Percentiles rank a stretch among this genome's conserved stretches.
phyloP scores from a whole-genome alignment of 176 grass and related monocot genomes.

The Raddia distichophylla region DNA sequence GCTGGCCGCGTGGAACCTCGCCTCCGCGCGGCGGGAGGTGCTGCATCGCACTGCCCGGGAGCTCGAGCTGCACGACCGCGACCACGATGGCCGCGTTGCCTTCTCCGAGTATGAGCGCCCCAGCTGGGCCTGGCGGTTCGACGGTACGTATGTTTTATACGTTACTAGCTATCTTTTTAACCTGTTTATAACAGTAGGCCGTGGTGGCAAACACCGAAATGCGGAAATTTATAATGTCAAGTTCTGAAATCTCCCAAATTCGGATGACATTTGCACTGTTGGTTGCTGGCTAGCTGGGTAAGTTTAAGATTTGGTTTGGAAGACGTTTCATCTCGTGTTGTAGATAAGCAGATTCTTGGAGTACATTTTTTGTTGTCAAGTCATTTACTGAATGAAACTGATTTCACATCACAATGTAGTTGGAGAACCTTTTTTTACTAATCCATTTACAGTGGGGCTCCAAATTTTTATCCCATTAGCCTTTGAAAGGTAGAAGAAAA shows the following conservation, averaged over 20 bases:
- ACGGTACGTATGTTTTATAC: conserved; percentile 75
- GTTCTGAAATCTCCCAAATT: no score
- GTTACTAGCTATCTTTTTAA: no score
- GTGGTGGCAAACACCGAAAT: no score
- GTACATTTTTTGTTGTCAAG: not conserved
- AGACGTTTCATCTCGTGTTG: conserved; percentile 8
- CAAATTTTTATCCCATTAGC: not conserved
- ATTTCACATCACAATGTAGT: not conserved
- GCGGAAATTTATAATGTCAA: no score
- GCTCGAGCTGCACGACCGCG: conserved; percentile 86
- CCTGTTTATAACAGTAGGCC: no score
- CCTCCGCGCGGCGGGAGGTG: conserved; percentile 58
- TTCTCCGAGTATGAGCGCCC: conserved; percentile 82
- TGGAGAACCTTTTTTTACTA: not conserved
- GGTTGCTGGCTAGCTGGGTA: conserved; percentile 5
- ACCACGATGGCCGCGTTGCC: conserved; percentile 72
- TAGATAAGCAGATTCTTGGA: not conserved
- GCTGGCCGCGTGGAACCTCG: conserved; percentile 80
- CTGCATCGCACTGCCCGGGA: conserved; percentile 75
- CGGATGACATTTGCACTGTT: not conserved
- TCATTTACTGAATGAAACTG: not conserved
- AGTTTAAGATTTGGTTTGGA: conserved; percentile 28
- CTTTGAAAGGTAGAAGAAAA: not conserved
- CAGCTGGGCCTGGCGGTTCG: conserved; percentile 78
- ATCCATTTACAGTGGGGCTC: not conserved